Percentiles rank a stretch among this genome's conserved stretches.
These are phyloP conservation scores for Onygenales sp. DNA, from an alignment of 2,329 filamentous ascomycete species.

Conservation along the genomic window DNA sequence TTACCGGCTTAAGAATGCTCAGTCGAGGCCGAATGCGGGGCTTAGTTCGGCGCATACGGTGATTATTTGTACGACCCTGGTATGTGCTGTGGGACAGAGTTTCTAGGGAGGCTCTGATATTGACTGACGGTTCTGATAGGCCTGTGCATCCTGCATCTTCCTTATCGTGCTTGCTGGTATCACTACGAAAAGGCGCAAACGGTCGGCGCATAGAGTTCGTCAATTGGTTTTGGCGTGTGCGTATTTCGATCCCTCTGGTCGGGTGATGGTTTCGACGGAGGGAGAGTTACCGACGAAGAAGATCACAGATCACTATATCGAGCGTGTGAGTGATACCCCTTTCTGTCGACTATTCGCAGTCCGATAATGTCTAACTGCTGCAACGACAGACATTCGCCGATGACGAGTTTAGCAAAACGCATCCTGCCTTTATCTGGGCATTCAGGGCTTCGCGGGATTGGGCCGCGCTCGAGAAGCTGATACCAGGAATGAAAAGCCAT, in stretches of 20 bases:
- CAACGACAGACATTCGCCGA: constrained; percentile 44
- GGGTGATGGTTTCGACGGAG: constrained; percentile 38
- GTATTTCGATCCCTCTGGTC: constrained; percentile 35
- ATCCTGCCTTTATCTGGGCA: constrained; percentile 80
- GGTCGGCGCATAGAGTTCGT: constrained; percentile 50
- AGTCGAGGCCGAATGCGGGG: constrained; percentile 28
- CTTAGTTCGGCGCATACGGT: constrained; percentile 56
- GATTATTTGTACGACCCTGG: constrained; percentile 63
- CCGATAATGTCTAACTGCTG: neutral
- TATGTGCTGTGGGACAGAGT: constrained; percentile 29
- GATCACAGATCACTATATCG: constrained; percentile 68
- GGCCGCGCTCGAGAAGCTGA: constrained; percentile 56
- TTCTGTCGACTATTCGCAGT: neutral
- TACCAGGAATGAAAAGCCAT: constrained; percentile 64
- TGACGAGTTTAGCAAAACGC: constrained; percentile 65
- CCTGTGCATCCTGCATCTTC: constrained; percentile 51
- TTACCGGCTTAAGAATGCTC: constrained; percentile 50
- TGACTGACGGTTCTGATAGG: constrained; percentile 33
- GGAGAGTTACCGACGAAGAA: constrained; percentile 45
- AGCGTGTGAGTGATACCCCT: constrained; percentile 40
- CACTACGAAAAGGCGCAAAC: constrained; percentile 44
- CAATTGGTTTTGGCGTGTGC: constrained; percentile 44
- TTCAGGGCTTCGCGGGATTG: constrained; percentile 74
- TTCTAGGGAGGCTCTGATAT: neutral
- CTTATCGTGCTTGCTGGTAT: constrained; percentile 49